Evolutionary conservation across 2,329 filamentous ascomycete species (phyloP).

Genomic region (Phialophora macrospora): DNA sequence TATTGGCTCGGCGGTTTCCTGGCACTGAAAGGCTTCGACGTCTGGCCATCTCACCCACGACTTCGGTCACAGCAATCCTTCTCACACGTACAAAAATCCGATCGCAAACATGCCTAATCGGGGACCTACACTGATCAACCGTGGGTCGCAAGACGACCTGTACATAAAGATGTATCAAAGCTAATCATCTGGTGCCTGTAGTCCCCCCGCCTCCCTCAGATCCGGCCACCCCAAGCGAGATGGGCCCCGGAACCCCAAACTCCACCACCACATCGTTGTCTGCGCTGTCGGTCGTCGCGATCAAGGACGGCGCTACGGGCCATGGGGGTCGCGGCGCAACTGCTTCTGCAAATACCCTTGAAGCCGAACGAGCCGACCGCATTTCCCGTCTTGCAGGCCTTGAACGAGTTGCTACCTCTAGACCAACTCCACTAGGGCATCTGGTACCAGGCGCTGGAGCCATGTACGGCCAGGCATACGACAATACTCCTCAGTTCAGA

Average conservation of each 20-base stretch:
- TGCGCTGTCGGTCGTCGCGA: conserved; percentile 87
- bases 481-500: conserved; percentile 73
- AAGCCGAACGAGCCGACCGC: conserved; percentile 90
- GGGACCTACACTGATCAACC: conserved; percentile 36
- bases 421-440: conserved; percentile 51
- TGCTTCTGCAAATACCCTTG: conserved; percentile 73
- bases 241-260: conserved; percentile 88
- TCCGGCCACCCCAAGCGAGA: conserved; percentile 84
- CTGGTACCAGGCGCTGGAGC: conserved; percentile 45
- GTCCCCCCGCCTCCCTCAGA: conserved; percentile 81
- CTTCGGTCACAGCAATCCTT: neutral
- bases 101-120: conserved; percentile 33
- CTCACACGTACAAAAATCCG: neutral
- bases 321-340: conserved; percentile 63
- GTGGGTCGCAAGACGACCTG: conserved; percentile 18
- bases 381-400: conserved; percentile 94
- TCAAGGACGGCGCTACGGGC: conserved; percentile 93
- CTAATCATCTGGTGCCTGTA: conserved; percentile 75
- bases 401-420: conserved; percentile 80
- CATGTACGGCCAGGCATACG: conserved; percentile 60
- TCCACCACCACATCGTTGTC: conserved; percentile 91
- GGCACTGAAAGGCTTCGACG: neutral
- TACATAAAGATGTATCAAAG: conserved; percentile 37
- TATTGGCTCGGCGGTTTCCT: neutral
- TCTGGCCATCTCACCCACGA: neutral